These are phyloP conservation scores for Lentinus tigrinus DNA, from an alignment of 768 basidiomycete genomes.

Conservation along the genomic window DNA sequence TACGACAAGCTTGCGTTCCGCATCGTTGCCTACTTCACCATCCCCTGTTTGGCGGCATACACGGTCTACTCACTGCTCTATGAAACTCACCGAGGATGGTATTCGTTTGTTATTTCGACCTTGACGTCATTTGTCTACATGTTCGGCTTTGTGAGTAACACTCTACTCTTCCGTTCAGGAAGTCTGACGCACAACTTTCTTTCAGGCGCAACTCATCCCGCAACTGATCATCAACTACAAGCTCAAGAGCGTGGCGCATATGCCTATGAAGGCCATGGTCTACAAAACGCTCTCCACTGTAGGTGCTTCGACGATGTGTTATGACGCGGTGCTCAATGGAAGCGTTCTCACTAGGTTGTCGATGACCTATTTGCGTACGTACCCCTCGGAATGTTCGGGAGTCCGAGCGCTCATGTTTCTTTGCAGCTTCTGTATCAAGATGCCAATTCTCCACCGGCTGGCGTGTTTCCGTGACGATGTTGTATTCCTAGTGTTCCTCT, in stretches of 20 bases:
- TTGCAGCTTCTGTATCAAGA: constrained; percentile 87
- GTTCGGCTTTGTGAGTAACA: constrained; percentile 90
- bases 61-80: constrained; percentile 79
- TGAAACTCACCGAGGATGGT: constrained; percentile 90
- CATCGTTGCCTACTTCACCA: constrained; percentile 87
- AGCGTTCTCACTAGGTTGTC: constrained; percentile 44
- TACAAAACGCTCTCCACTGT: constrained; percentile 88
- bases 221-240: constrained; percentile 97
- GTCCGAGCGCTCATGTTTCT: not conserved
- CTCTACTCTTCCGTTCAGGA: constrained; percentile 4
- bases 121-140: constrained; percentile 92
- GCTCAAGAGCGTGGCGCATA: constrained; percentile 95
- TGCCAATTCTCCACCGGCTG: constrained; percentile 92
- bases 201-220: constrained; percentile 79
- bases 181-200: constrained; percentile 13
- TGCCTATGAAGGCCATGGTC: constrained; percentile 98
- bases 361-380: constrained; percentile 91
- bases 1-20: constrained; percentile 93
- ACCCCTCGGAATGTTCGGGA: not conserved
- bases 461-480: constrained; percentile 89
- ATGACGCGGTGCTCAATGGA: not conserved
- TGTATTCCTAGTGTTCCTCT: constrained; percentile 89
- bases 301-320: not conserved
- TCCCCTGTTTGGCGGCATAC: constrained; percentile 77
- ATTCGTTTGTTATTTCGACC: constrained; percentile 92